Evolutionary conservation across 805 yeast genomes (phyloP), one percentile per base, ranked within the genome.

Genomic region (Kodamaea hsintzibuensis): DNA sequence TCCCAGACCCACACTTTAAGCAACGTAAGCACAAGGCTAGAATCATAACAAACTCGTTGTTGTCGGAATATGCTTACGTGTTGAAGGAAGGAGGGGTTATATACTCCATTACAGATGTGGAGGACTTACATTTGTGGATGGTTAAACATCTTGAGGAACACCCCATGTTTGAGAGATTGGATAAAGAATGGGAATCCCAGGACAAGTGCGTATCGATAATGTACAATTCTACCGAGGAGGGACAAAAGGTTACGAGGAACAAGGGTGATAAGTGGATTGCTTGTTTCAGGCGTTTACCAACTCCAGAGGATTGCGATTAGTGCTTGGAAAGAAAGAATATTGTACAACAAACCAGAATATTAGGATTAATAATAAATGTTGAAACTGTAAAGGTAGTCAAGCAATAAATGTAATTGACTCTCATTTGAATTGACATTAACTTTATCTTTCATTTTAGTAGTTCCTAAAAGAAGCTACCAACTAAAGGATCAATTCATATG

Each of bases 1-100:
- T 95, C 81, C 99, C 99, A n/a, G 99, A 95, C 71, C 99, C 99
- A 7, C 99, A 95, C 71, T 95, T 95, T 79, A 95, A 95, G 69
- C 96, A 91, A 71, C 81, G 98, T 66, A 95, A 95, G 68, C 99
- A 95, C 73, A 95, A 95, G 79, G 98, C 98, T 6, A 82, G 99
- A 76, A 95, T 95, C 65, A 83, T 95, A 60, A 92, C 99, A 52
- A 86, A 85, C 60, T 93, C 98, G 2, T 75, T 95, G 57, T 77
- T 91, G 52, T 82, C 93, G 27, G 99, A 95, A 70, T 95, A 95
- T 68, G 98, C 99, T 2, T 95, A 83, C 66, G 95, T 88, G 6
- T 76, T 95, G 62, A 83, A 78, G 62, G 96, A 89, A 56, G 95
- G 91, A 38, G 99, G 99, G 8, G 76, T 91, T 9, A 72, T 93